Base-by-base conservation (phyloP, 495 filamentous ascomycete genomes). In the Trichoderma orchidacearum region DNA sequence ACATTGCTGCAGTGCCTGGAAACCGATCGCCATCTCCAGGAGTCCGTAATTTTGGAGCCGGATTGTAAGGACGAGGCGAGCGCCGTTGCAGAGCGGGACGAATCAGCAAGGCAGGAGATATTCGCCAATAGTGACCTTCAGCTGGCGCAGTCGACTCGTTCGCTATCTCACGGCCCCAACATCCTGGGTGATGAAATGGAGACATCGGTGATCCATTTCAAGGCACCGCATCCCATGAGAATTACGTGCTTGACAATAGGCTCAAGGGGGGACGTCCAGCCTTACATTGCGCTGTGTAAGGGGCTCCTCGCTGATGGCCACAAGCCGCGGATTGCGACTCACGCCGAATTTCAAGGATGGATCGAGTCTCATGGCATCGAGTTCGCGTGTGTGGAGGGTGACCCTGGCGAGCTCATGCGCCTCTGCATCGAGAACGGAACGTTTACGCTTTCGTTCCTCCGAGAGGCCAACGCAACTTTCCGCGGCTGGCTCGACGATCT, bases 371-470 rank as follows among this genome's bases (percentile, higher is more conserved):
- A 96, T 69, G 93, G 94, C 2, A 97, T 98, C 67, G 89, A 90
- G 59, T 98, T 95, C 69, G 82, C 79, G 9, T 81, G 83, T 4
- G 86, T 98, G 0, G 89, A 85, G 51, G 93, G 93, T 29, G 91
- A 98, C 65, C 93, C 93, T 21, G 88, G 85, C 48, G 90, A 97
- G 67, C 76, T 98, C 23, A 96, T 98, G 90, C 78, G 85, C 12
- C 85, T 97, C 23, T 98, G 93, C 65, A 90, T 97, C 12, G 89
- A 97, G 62, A 88, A 97, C 66, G 93, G 93, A 59, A 96, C 96
- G 79, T 98, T 98, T 66, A 97, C 93, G 1, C 89, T 85, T 55
- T 85, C 85, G 3, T 98, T 98, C 71, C 72, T 98, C 32, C 84
- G 75, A 62, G 89, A 95, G 67, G 92, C 90, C 25, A 89, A 87